These are phyloP conservation scores for Athelia psychrophila DNA, from an alignment of 1,284 basidiomycete genomes.

Conservation along the genomic window DNA sequence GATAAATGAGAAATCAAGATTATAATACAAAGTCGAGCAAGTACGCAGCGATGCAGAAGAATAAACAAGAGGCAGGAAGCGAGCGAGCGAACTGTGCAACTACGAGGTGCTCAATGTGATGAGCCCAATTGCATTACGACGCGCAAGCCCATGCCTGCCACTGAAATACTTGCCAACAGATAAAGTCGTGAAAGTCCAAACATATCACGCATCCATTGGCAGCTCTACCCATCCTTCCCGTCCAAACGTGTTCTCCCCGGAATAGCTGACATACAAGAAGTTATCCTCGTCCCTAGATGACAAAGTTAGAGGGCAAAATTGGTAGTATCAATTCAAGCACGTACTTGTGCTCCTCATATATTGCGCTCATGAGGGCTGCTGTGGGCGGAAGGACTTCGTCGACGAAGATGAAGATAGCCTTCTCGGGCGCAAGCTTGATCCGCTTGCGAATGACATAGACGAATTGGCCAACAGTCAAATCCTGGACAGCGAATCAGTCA, in stretches of 20 bases:
- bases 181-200: not conserved
- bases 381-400: conserved; percentile 98
- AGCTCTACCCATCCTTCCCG: conserved; percentile 48
- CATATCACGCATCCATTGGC: conserved; percentile 39
- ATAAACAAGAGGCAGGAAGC: too few relatives aligned
- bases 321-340: conserved; percentile 26
- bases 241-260: conserved; percentile 96
- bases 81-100: too few relatives aligned
- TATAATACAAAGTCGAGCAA: too few relatives aligned
- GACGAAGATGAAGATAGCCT: conserved; percentile 99
- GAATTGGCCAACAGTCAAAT: conserved; percentile 98
- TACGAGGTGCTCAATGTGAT: too few relatives aligned
- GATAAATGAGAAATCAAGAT: too few relatives aligned
- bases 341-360: conserved; percentile 99
- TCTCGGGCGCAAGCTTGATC: conserved; percentile 99
- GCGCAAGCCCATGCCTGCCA: too few relatives aligned
- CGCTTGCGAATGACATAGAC: conserved; percentile 99
- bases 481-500: conserved; percentile 44
- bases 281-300: conserved; percentile 87
- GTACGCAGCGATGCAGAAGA: too few relatives aligned
- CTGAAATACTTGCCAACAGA: not conserved
- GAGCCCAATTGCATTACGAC: too few relatives aligned
- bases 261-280: conserved; percentile 95
- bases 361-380: conserved; percentile 97
- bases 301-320: conserved; percentile 8